Evolutionary conservation across 495 filamentous ascomycete genomes (phyloP).

Genomic region (Penicillium manginii): DNA sequence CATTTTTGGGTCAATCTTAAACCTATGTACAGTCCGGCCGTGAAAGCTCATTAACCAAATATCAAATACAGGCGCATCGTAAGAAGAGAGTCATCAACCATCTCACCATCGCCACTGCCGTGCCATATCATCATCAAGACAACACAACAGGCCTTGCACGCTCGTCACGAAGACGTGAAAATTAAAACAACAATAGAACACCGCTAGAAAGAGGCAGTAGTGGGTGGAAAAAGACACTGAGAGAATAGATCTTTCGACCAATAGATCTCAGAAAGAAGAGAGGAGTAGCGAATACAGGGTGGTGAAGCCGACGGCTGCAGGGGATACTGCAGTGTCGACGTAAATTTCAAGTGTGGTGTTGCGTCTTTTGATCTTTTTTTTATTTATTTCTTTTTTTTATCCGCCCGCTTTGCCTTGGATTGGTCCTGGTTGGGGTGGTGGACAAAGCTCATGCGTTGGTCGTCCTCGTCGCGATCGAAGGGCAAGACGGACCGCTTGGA

Average conservation of each 20-base stretch:
- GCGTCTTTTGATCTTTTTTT: constrained; percentile 1
- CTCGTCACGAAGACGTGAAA: constrained; percentile 9
- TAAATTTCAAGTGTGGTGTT: background rate
- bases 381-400: constrained; percentile 23
- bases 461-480: constrained; percentile 40
- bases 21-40: constrained; percentile 23
- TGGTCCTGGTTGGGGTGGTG: constrained; percentile 43
- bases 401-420: constrained; percentile 28
- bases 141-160: background rate
- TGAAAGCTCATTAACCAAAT: constrained; percentile 25
- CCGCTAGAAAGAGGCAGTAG: background rate
- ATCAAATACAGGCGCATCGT: constrained; percentile 27
- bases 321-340: background rate
- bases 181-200: constrained; percentile 15
- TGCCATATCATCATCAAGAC: constrained; percentile 25
- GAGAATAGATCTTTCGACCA: constrained; percentile 2
- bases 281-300: constrained; percentile 8
- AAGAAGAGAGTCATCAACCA: constrained; percentile 30
- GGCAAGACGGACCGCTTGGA: constrained; percentile 50
- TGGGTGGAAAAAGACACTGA: constrained; percentile 6
- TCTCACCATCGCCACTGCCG: constrained; percentile 3
- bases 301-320: background rate
- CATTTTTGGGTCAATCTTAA: constrained; percentile 12
- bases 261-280: constrained; percentile 13
- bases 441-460: constrained; percentile 53